Base-by-base conservation (phyloP, 2,329 filamentous ascomycete species). In the Cladobotryum mycophilum region DNA sequence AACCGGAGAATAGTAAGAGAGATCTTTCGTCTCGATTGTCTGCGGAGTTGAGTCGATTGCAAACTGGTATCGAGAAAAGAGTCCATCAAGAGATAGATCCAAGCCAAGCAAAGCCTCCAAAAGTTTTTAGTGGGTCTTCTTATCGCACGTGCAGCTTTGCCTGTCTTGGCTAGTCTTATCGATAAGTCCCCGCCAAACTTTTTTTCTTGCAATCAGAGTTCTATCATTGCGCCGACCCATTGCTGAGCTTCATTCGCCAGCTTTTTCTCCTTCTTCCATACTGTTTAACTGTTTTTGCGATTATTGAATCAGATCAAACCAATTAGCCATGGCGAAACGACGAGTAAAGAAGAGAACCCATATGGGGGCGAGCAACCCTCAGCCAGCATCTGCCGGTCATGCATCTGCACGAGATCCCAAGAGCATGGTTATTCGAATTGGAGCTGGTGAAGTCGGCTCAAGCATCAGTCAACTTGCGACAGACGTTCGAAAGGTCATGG, bases 351-450 rank as follows among this genome's bases (percentile, higher is more conserved):
- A 92, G 80, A 84, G 89, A 67, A 96, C 91, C 54, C 90, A 96
- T 69, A 70, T 85, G 49, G 83, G 85, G 54, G 81, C 85, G 46
- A 78, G 75, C 55, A 81, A 81, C 59, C 79, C 80, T 47, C 80
- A 80, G 60, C 69, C 74, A 55, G 72, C 78, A 60, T 61, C 79
- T 56, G 73, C 76, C 41, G 78, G 81, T 51, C 82, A 84, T 68
- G 79, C 81, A 52, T 79, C 83, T 20, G 76, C 79, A 48, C 82
- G 84, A 57, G 79, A 84, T 47, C 93, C 93, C 34, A 96, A 96
- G 78, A 95, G 87, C 67, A 96, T 99, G 92, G 92, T 99, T 52
- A 96, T 99, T 69, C 88, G 93, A 60, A 91, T 96, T 62, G 93
- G 93, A 61, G 92, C 91, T 60, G 88, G 90, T 62, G 89, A 96